These are phyloP conservation scores for Liquidambar formosana DNA, from an alignment of 164 flowering plant genomes.

Conservation along the genomic window DNA sequence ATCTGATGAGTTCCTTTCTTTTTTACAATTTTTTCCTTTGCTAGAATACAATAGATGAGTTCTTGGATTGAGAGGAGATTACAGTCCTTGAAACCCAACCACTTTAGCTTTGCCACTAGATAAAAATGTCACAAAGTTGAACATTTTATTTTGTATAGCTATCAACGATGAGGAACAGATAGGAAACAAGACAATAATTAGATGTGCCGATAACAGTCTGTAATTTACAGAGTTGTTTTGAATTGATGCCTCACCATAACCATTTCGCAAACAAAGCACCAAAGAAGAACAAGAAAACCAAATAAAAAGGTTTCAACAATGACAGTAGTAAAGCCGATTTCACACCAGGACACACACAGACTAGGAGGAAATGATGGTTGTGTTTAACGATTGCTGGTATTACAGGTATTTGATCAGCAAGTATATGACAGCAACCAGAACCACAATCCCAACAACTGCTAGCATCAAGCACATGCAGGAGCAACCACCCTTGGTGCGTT, in stretches of 20 bases:
- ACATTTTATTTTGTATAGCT: too few relatives aligned
- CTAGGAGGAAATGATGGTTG: too few relatives aligned
- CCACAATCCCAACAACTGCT: conserved; percentile 63
- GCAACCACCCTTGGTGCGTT: conserved; percentile 82
- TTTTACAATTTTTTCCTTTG: too few relatives aligned
- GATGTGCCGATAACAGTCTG: background rate
- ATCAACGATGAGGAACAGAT: too few relatives aligned
- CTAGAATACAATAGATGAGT: too few relatives aligned
- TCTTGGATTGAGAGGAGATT: too few relatives aligned
- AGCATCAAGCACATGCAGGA: conserved; percentile 72
- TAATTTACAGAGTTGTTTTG: background rate
- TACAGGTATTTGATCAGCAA: conserved; percentile 70
- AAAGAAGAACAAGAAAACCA: background rate
- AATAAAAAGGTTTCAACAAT: background rate
- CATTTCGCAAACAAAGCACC: background rate
- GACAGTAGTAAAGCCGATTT: background rate
- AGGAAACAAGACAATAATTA: background rate
- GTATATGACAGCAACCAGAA: conserved; percentile 61
- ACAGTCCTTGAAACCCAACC: too few relatives aligned
- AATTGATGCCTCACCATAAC: background rate
- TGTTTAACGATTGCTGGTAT: background rate
- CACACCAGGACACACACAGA: conserved; percentile 8
- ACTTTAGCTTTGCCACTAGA: too few relatives aligned
- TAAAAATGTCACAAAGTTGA: too few relatives aligned
- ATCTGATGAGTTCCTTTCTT: too few relatives aligned